phyloP scores from a whole-genome alignment of 805 yeast species.

The Cyberlindnera lachancei region DNA sequence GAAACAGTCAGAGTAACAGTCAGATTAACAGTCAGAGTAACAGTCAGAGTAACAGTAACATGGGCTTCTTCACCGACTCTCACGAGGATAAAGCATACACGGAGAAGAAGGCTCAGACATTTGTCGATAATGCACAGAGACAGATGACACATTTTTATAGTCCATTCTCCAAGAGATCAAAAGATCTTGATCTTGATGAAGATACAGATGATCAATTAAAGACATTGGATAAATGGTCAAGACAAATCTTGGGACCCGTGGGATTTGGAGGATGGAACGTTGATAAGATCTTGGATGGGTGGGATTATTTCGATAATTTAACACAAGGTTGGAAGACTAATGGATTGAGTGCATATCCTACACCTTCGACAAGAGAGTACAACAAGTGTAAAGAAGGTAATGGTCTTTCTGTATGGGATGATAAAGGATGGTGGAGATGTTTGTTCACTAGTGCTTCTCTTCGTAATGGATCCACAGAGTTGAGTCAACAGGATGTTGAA shows the following conservation, averaged over 20 bases:
- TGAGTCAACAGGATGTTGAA: conserved; percentile 54
- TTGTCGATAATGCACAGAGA: background rate
- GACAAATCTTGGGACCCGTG: no score
- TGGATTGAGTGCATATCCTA: conserved; percentile 46
- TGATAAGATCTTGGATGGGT: conserved; percentile 3
- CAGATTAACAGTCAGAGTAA: no score
- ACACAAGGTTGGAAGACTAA: conserved; percentile 2
- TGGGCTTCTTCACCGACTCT: conserved; percentile 16
- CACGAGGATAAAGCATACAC: conserved; percentile 8
- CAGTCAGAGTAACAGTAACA: no score
- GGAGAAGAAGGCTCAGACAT: conserved; percentile 7
- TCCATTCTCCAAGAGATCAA: no score
- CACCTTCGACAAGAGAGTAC: conserved; percentile 54
- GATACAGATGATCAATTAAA: no score
- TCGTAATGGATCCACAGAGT: conserved; percentile 24
- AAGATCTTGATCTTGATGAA: no score
- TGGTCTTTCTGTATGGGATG: conserved; percentile 80
- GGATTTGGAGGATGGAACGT: no score
- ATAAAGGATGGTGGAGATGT: conserved; percentile 85
- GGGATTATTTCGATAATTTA: conserved; percentile 9
- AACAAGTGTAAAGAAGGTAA: conserved; percentile 52
- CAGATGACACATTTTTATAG: conserved; percentile 3
- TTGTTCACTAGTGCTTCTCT: conserved; percentile 55
- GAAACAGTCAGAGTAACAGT: no score
- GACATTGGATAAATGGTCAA: no score